Base-by-base conservation (phyloP, 495 filamentous ascomycete species). In the Ascobolus immersus region DNA sequence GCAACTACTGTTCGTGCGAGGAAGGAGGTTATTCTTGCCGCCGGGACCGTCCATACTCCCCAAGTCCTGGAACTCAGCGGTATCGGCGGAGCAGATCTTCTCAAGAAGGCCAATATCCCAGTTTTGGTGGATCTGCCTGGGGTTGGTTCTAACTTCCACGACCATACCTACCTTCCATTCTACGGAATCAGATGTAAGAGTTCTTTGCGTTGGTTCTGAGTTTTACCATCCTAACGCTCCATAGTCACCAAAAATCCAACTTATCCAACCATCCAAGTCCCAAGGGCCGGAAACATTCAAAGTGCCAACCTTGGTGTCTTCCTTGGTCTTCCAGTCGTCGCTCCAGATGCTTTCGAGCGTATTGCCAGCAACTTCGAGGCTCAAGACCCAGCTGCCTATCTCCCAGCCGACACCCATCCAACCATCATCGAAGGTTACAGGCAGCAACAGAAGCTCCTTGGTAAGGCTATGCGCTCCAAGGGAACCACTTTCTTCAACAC, bases 121-220 rank as follows among this genome's bases (percentile, higher is more conserved):
- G 44, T 62, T 1, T 37, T 58, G 2, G 43, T 60, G 3, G 55
- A 71, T 34, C 43, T 65, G 0, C 59, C 63, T 0, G 58, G 62
- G 4, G 65, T 70, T 10, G 65, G 65, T 1, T 55, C 59, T 35
- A 66, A 69, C 39, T 60, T 69, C 36, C 65, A 70, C 36, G 65
- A 70, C 32, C 63, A 68, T 32, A 39, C 36, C 33, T 4, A 56
- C 50, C 22, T 57, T 60, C 39, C 36, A 38, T 11, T 33, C 40
- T 21, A 58, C 54, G 57, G 47, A 51, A 4, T 38, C 45, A 7
- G 7, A 25, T 25, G 22, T 25, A 25, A 25, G 22, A 7, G 7
- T 25, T 25, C 22, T 25, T 25, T n/a, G 7, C 22, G n/a, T 25
- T 25, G 7, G 22, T 7, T 25, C 7, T 25, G n/a, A 7, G n/a